Evolutionary conservation across 2,329 filamentous ascomycete genomes (phyloP).

Genomic region (Helotiales sp.): DNA sequence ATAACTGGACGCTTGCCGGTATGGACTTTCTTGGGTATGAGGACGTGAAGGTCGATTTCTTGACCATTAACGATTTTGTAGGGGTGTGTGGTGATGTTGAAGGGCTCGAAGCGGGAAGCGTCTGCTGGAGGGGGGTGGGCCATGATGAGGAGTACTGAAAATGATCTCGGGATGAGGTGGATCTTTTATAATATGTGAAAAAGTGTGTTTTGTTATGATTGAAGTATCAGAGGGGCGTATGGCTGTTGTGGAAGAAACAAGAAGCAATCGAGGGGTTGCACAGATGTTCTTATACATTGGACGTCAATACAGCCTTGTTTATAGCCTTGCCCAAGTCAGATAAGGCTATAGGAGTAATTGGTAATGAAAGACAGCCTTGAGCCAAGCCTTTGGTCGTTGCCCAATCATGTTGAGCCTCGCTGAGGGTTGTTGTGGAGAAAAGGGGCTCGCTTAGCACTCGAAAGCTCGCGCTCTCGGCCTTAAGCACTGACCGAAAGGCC

Average conservation of each 20-base stretch:
- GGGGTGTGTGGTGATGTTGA: constrained; percentile 17
- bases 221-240: neutral
- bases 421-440: neutral
- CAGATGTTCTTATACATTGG: neutral
- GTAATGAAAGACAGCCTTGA: neutral
- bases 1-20: constrained; percentile 21
- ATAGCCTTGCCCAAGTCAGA: neutral
- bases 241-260: neutral
- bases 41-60: constrained; percentile 20
- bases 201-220: too few species aligned
- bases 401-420: neutral
- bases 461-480: neutral
- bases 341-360: neutral
- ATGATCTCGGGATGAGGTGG: neutral
- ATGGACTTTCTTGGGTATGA: constrained; percentile 21
- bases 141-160: constrained; percentile 1
- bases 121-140: neutral
- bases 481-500: too few species aligned
- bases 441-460: neutral
- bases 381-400: neutral
- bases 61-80: constrained; percentile 27
- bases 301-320: neutral
- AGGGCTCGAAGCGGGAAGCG: constrained; percentile 1
- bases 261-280: neutral
- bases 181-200: neutral